Base-by-base conservation (phyloP, 2,329 filamentous ascomycete genomes). In the Stachybotrys chartarum region DNA sequence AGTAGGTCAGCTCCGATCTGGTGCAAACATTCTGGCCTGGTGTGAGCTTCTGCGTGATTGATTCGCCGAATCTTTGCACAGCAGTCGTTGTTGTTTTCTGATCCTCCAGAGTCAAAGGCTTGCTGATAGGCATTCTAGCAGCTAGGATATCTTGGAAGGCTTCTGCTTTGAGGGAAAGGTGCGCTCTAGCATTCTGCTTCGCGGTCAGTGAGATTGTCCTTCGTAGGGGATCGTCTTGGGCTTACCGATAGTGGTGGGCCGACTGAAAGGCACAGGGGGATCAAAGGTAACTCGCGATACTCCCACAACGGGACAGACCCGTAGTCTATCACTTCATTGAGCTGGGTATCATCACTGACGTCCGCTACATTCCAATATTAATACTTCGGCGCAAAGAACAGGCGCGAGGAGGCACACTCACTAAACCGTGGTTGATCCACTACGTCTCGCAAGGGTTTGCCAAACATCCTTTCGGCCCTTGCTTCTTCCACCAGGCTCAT, bases 401-500 rank as follows among this genome's bases (percentile, higher is more conserved):
- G n/a, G n/a, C 39, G 39, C n/a, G 7, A n/a, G 10, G 45, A 17
- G 10, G n/a, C n/a, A 24, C n/a, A 70, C 79, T 58, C 66, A 82
- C 80, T 62, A 44, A 78, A 72, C n/a, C 81, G 68, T 1, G 70
- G 61, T 47, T 79, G 72, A 3, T 75, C 71, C 1, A 76, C 69
- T 1, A 80, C 64, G 3, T 75, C 70, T 0, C 73, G 72, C 2
- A 70, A 62, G 31, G 70, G 70, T 3, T 72, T 70, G 0, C 74
- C 73, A 5, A 77, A 68, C 3, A 76, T 64, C 30, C 80, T 70
- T 10, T 72, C 68, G 0, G 76, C 76, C 39, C 79, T 73, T 4
- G 74, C 68, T 55, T 79, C 76, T 60, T 85, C 82, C 0, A 82
- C 68, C 1, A 79, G 63, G 10, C 79, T 74, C 73, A 83, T 78